Percentiles rank a stretch among this genome's conserved stretches.
These are phyloP conservation scores for Tarenaya hassleriana DNA, from an alignment of 345 rosid genomes.

Conservation along the genomic window DNA sequence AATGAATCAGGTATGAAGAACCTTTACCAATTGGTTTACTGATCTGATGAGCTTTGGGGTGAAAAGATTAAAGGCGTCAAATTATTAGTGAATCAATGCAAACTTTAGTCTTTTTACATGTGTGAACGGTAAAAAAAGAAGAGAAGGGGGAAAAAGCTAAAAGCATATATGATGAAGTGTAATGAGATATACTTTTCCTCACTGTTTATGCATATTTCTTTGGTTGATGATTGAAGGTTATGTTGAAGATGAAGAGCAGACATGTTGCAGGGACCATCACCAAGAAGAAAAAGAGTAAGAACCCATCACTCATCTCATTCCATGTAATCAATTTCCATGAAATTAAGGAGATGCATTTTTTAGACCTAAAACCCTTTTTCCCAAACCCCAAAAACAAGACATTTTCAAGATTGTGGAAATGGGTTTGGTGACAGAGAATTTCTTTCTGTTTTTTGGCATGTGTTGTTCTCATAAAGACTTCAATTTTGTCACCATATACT, in stretches of 20 bases:
- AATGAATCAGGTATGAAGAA: conserved; percentile 74
- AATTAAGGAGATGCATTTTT: neutral
- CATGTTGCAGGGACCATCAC: conserved; percentile 94
- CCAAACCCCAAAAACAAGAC: neutral
- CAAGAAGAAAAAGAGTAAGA: conserved; percentile 98
- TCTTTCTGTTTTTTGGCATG: conserved; percentile 11
- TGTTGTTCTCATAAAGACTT: too few species aligned
- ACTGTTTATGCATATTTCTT: conserved; percentile 16
- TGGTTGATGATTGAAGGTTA: conserved; percentile 49
- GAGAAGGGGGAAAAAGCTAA: conserved; percentile 26
- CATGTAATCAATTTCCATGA: conserved; percentile 1
- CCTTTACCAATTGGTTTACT: conserved; percentile 11
- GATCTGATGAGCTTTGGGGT: conserved; percentile 20
- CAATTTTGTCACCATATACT: conserved; percentile 25
- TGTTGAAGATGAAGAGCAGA: conserved; percentile 97
- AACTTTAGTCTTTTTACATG: conserved; percentile 30
- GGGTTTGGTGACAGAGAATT: conserved; percentile 14
- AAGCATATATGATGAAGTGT: conserved; percentile 14
- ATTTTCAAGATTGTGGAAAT: conserved; percentile 14
- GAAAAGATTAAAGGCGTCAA: conserved; percentile 27
- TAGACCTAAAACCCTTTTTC: neutral
- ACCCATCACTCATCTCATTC: conserved; percentile 14
- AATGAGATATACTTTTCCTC: conserved; percentile 29
- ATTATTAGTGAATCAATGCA: conserved; percentile 32
- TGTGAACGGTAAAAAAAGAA: conserved; percentile 30